Conservation (phyloP, 2,329 filamentous ascomycete species). For the Fusarium lateritium region DNA sequence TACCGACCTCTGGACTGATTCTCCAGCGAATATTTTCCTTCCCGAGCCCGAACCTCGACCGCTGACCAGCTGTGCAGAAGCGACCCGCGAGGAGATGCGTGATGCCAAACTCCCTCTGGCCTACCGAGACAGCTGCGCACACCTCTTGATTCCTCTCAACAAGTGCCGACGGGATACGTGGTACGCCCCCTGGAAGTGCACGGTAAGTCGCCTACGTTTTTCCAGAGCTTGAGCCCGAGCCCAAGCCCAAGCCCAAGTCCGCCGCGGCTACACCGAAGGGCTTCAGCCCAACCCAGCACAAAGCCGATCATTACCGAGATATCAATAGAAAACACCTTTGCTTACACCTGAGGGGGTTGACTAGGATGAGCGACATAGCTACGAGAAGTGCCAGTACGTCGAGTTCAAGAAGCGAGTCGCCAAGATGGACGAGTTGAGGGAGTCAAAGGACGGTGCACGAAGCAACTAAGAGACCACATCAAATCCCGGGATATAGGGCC, state of each 20-base stretch:
- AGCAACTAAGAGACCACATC: constrained; percentile 76
- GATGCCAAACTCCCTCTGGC: constrained; percentile 88
- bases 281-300: constrained; percentile 12
- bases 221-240: constrained; percentile 15
- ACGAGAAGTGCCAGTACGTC: constrained; percentile 99
- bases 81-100: constrained; percentile 93
- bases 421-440: constrained; percentile 98
- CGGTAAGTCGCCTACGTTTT: constrained; percentile 72
- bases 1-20: constrained; percentile 25
- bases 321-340: constrained; percentile 23
- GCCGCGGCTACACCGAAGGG: constrained; percentile 22
- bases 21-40: constrained; percentile 23
- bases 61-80: constrained; percentile 65
- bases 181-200: constrained; percentile 98
- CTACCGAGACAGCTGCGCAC: constrained; percentile 96
- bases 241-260: not conserved
- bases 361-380: constrained; percentile 95
- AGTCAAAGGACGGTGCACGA: constrained; percentile 84
- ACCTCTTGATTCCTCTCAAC: constrained; percentile 95
- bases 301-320: constrained; percentile 30
- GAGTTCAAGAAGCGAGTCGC: constrained; percentile 99
- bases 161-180: constrained; percentile 92
- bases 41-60: constrained; percentile 23
- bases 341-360: constrained; percentile 42
- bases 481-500: constrained; percentile 32